Base-by-base conservation (phyloP, 1,139 yeast species). In the Wickerhamomyces sp. region DNA sequence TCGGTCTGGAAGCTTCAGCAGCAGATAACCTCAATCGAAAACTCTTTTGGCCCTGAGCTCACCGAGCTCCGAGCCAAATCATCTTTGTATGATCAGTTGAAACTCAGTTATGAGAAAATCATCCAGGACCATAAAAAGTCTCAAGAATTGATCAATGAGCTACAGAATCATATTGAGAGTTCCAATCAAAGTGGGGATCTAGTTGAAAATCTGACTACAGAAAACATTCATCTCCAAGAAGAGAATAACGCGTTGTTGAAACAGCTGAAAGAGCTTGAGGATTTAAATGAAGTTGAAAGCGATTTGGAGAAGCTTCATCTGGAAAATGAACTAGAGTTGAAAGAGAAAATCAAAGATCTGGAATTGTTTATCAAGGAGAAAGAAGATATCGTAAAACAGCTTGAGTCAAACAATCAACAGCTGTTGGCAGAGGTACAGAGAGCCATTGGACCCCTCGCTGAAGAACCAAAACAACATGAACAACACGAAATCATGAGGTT, bases 231-330 rank as follows among this genome's bases (percentile, higher is more conserved):
- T 23, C 64, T 82, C 26, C 59, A 57, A 10, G 67, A 63, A 26
- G 66, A 73, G 42, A 66, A 79, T 14, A 57, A 58, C 2, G 60
- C 59, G 15, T 63, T 81, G 36, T 64, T 70, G 39, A 58, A 51
- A 2, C 71, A 78, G 0, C 66, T 84, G 1, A 69, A 69, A 6
- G 90, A 86, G 48, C 66, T 84, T 36, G 81, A 76, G 43, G 81
- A 81, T 45, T 61, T 85, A 26, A 79, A 76, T 48, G 79, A 74
- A 39, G 63, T 86, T 15, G 84, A 81, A 48, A 76, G 71, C 45
- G 83, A 82, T 51, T 66, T 87, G n/a, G 93, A 85, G 49, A 75
- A 71, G 13, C 70, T 69, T 41, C 86, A 80, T 50, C 49, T 62
- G 1, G 73, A 71, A n/a, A 70, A 80, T 1, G 89, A 83, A 52